A percentile compares a stretch with the other conserved stretches of the same genome.
Conservation (phyloP, 2,329 filamentous ascomycete genomes). For the Sclerotiophoma versabilis region DNA sequence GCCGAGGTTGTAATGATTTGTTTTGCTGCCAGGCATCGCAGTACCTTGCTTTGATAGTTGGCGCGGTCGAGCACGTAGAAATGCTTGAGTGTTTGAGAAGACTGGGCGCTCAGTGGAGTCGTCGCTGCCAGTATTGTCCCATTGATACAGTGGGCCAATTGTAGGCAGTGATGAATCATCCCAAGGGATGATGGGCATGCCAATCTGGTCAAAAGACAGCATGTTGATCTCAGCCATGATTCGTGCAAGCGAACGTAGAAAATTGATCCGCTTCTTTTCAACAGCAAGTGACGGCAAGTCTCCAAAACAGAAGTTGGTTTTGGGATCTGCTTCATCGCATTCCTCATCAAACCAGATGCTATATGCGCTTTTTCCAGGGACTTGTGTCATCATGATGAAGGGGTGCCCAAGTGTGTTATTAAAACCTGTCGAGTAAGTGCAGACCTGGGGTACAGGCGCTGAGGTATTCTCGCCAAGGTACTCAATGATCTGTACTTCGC, state of each 20-base stretch:
- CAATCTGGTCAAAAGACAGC: constrained; percentile 23
- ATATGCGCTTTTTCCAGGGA: constrained; percentile 17
- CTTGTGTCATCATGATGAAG: constrained; percentile 26
- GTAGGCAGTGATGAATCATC: background rate
- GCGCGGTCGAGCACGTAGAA: background rate
- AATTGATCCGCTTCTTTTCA: constrained; percentile 18
- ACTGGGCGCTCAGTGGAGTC: background rate
- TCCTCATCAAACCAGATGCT: constrained; percentile 21
- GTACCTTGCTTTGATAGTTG: background rate
- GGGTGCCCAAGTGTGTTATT: constrained; percentile 22
- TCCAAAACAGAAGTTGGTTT: background rate
- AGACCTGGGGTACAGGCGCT: constrained; percentile 19
- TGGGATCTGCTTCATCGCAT: background rate
- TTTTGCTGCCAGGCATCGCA: background rate
- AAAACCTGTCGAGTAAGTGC: constrained; percentile 16
- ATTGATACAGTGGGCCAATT: background rate
- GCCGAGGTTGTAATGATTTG: background rate
- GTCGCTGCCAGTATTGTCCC: background rate
- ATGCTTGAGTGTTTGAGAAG: background rate
- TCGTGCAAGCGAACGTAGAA: constrained; percentile 22
- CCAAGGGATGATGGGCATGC: constrained; percentile 11
- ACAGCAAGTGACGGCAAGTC: background rate
- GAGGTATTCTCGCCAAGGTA: constrained; percentile 1
- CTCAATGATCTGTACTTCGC: constrained; percentile 3
- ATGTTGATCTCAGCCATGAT: constrained; percentile 15